Conservation (phyloP, 2,329 filamentous ascomycete species). For the Verticillium klebahnii region DNA sequence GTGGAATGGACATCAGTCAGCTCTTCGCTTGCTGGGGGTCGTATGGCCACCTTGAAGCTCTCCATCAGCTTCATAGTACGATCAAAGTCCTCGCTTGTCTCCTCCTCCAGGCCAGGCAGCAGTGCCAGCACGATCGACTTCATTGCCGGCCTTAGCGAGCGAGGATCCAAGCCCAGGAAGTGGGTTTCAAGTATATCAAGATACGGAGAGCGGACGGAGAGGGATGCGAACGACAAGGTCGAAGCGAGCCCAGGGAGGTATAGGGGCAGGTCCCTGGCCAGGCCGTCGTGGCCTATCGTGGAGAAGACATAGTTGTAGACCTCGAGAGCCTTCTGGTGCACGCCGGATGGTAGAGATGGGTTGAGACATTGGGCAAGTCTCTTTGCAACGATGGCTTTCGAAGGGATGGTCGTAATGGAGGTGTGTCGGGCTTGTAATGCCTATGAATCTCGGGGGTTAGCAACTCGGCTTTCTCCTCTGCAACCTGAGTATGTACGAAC, state of each 20-base stretch:
- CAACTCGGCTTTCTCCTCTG: slow-evolving; percentile 2
- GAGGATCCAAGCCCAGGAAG: slow-evolving; percentile 66
- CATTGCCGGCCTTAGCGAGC: slow-evolving; percentile 75
- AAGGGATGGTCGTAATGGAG: slow-evolving; percentile 67
- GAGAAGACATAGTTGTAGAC: slow-evolving; percentile 89
- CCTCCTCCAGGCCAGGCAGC: slow-evolving; percentile 87
- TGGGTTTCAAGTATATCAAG: slow-evolving; percentile 79
- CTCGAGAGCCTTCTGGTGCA: slow-evolving; percentile 95
- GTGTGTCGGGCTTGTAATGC: slow-evolving; percentile 83
- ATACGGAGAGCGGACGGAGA: slow-evolving; percentile 82
- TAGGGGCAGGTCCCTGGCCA: slow-evolving; percentile 77
- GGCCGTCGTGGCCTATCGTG: slow-evolving; percentile 72
- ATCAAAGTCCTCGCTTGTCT: slow-evolving; percentile 96
- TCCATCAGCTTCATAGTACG: slow-evolving; percentile 75
- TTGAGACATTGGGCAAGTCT: slow-evolving; percentile 94
- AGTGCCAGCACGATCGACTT: slow-evolving; percentile 88
- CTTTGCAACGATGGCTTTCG: slow-evolving; percentile 79
- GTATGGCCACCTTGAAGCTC: slow-evolving; percentile 66
- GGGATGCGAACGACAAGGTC: slow-evolving; percentile 88
- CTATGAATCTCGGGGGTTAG: slow-evolving; percentile 39
- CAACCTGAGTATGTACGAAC: slow-evolving; percentile 35
- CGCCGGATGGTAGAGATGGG: slow-evolving; percentile 86
- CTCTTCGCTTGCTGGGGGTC: slow-evolving; percentile 45
- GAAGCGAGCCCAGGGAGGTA: slow-evolving; percentile 88
- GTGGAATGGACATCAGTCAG: slow-evolving; percentile 50